Conservation (phyloP, 2,329 filamentous ascomycete genomes). For the Fonsecaea nubica region DNA sequence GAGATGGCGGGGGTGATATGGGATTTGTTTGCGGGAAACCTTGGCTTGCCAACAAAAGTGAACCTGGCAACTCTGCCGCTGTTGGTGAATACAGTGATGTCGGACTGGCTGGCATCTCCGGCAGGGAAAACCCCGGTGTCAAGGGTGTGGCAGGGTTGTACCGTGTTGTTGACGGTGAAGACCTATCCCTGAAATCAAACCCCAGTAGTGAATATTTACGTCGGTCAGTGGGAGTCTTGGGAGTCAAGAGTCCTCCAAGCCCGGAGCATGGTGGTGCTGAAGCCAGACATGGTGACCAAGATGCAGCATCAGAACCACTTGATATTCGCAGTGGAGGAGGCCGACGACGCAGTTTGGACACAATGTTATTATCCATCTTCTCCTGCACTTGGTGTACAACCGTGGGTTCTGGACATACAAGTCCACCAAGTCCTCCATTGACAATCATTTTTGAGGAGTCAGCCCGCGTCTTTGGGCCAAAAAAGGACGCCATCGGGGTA, state of each 20-base stretch:
- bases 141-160: slow-evolving; percentile 24
- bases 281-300: slow-evolving; percentile 10
- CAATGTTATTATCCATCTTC: background rate
- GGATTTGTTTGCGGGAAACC: slow-evolving; percentile 33
- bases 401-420: slow-evolving; percentile 11
- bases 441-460: slow-evolving; percentile 17
- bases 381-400: background rate
- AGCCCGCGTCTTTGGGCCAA: slow-evolving; percentile 16
- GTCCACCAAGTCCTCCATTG: slow-evolving; percentile 32
- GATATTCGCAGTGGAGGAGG: slow-evolving; percentile 29
- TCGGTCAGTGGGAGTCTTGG: slow-evolving; percentile 30
- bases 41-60: slow-evolving; percentile 34
- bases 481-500: slow-evolving; percentile 30
- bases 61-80: slow-evolving; percentile 32
- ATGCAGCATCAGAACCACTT: background rate
- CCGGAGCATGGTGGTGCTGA: slow-evolving; percentile 17
- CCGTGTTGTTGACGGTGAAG: slow-evolving; percentile 18
- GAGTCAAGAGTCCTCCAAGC: slow-evolving; percentile 25
- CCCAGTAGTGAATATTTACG: slow-evolving; percentile 8
- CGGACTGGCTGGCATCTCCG: slow-evolving; percentile 25
- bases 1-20: slow-evolving; percentile 33
- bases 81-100: slow-evolving; percentile 19
- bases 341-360: slow-evolving; percentile 13
- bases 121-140: slow-evolving; percentile 18
- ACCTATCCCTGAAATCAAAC: background rate